Conservation (phyloP, 2,329 filamentous ascomycete genomes). For the Fusarium temperatum region DNA sequence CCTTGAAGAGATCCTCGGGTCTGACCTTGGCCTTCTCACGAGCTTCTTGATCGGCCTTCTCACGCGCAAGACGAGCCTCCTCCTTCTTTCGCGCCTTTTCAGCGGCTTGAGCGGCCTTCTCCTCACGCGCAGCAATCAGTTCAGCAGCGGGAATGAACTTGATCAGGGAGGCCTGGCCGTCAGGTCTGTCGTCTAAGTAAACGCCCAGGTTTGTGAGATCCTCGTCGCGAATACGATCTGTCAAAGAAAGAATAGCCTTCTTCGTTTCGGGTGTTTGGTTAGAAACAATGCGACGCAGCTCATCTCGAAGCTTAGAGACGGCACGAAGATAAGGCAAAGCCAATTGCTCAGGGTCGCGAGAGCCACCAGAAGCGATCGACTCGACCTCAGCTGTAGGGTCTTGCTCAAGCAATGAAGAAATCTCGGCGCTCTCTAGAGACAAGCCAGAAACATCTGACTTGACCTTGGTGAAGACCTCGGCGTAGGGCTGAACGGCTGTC, state of each 20-base stretch:
- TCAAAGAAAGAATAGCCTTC: constrained; percentile 78
- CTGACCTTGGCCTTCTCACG: constrained; percentile 65
- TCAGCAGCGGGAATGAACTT: constrained; percentile 68
- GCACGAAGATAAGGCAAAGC: constrained; percentile 65
- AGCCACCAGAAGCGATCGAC: constrained; percentile 54
- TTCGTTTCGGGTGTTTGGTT: constrained; percentile 60
- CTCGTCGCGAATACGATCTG: constrained; percentile 81
- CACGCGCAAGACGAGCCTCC: constrained; percentile 60
- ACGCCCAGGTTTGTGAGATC: constrained; percentile 85
- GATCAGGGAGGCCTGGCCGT: constrained; percentile 75
- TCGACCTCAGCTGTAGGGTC: constrained; percentile 59
- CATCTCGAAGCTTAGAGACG: constrained; percentile 67
- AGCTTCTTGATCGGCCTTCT: constrained; percentile 63
- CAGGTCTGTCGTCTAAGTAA: constrained; percentile 85
- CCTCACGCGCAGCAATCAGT: constrained; percentile 66
- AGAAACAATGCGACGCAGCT: constrained; percentile 65
- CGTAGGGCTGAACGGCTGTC: constrained; percentile 58
- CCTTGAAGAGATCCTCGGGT: constrained; percentile 66
- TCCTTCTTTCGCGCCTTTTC: constrained; percentile 68
- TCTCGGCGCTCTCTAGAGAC: constrained; percentile 58
- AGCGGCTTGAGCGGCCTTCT: constrained; percentile 68
- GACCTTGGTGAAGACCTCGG: constrained; percentile 55
- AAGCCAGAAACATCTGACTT: constrained; percentile 57
- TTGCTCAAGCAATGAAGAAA: constrained; percentile 54
- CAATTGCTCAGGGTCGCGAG: constrained; percentile 61